Evolutionary conservation across 2,329 filamentous ascomycete genomes (phyloP).

Genomic region (Xylariomycetidae sp.): DNA sequence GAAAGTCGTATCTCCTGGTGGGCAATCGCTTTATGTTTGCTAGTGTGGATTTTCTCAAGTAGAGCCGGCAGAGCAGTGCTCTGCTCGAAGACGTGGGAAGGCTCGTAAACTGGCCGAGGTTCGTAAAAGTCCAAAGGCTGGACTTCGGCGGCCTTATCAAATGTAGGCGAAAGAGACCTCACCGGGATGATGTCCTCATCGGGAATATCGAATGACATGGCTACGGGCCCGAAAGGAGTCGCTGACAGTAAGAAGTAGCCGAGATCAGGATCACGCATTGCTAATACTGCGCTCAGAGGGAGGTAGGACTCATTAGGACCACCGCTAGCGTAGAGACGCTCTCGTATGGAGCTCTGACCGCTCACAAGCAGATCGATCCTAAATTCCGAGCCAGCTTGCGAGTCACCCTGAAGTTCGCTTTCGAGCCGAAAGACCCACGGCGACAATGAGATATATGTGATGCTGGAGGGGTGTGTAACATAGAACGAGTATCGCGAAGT

Average conservation of each 20-base stretch:
- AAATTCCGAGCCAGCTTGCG: constrained; percentile 56
- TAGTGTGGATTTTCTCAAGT: constrained; percentile 53
- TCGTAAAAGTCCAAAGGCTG: constrained; percentile 51
- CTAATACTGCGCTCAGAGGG: constrained; percentile 49
- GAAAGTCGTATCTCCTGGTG: constrained; percentile 67
- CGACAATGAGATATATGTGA: constrained; percentile 55
- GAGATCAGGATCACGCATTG: constrained; percentile 57
- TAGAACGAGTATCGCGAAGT: constrained; percentile 60
- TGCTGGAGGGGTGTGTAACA: constrained; percentile 55
- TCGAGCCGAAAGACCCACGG: constrained; percentile 63
- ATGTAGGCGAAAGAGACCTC: constrained; percentile 37
- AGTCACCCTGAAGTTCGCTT: constrained; percentile 52
- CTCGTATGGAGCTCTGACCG: constrained; percentile 50
- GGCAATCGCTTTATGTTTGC: constrained; percentile 56
- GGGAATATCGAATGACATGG: constrained; percentile 55
- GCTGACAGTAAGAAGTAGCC: constrained; percentile 60
- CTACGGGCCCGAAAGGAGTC: constrained; percentile 53
- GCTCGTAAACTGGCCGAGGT: constrained; percentile 63
- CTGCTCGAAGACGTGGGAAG: constrained; percentile 56
- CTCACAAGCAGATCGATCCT: constrained; percentile 56
- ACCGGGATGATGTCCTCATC: constrained; percentile 45
- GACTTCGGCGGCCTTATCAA: constrained; percentile 38
- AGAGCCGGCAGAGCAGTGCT: constrained; percentile 51
- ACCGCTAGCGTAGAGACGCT: constrained; percentile 53
- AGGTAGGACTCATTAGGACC: constrained; percentile 37